phyloP scores from a whole-genome alignment of 495 filamentous ascomycete genomes.

The Opeltia flavorubescens region DNA sequence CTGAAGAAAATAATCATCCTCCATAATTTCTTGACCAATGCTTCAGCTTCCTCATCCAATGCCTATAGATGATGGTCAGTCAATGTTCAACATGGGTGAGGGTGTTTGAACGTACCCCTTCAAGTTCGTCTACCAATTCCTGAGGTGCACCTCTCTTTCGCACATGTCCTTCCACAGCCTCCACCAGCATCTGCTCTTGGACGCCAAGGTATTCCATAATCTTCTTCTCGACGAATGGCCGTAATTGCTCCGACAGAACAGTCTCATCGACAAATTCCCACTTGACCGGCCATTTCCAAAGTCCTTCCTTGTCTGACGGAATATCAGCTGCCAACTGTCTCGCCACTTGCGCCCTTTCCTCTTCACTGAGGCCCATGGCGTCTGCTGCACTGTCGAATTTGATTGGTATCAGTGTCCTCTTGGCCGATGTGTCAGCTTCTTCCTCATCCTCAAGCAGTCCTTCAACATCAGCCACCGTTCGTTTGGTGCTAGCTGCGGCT shows the following conservation, averaged over 20 bases:
- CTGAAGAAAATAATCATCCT: slow-evolving; percentile 97
- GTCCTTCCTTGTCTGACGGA: slow-evolving; percentile 67
- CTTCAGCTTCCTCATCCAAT: slow-evolving; percentile 88
- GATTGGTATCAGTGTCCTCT: slow-evolving; percentile 79
- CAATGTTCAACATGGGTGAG: slow-evolving; percentile 1
- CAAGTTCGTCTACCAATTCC: slow-evolving; percentile 70
- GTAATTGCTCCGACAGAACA: slow-evolving; percentile 73
- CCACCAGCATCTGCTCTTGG: slow-evolving; percentile 89
- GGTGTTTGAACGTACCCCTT: slow-evolving; percentile 48
- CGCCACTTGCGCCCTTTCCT: slow-evolving; percentile 68
- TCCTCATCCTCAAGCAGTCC: slow-evolving; percentile 89
- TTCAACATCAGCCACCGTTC: slow-evolving; percentile 87
- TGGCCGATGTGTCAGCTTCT: slow-evolving; percentile 53
- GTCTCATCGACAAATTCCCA: slow-evolving; percentile 89
- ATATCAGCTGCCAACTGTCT: slow-evolving; percentile 79
- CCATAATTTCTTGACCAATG: slow-evolving; percentile 92
- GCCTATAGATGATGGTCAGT: slow-evolving; percentile 36
- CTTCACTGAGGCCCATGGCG: slow-evolving; percentile 58
- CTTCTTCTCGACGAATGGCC: slow-evolving; percentile 95
- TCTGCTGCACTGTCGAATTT: slow-evolving; percentile 69
- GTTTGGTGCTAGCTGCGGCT: slow-evolving; percentile 51
- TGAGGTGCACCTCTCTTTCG: slow-evolving; percentile 61
- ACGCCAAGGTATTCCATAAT: slow-evolving; percentile 92
- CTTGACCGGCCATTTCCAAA: slow-evolving; percentile 85
- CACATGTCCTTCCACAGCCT: slow-evolving; percentile 80